These are phyloP conservation scores for Candida ascalaphidarum DNA, from an alignment of 805 yeast genomes.

Conservation along the genomic window DNA sequence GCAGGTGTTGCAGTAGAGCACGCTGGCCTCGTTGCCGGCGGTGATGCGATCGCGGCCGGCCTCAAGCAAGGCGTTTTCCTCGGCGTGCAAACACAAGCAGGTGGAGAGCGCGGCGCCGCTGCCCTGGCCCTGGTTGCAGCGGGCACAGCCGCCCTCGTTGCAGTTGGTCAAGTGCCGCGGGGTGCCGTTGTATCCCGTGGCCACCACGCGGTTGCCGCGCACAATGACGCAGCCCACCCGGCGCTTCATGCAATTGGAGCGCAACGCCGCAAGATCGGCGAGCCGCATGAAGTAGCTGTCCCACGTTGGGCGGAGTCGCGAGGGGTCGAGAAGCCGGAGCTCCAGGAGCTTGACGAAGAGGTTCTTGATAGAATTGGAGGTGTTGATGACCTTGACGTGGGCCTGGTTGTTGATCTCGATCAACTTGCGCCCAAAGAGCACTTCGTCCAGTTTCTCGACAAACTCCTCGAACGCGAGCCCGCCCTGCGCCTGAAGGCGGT, in stretches of 20 bases:
- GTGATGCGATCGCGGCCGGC: slow-evolving; percentile 82
- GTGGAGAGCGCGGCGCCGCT: slow-evolving; percentile 65
- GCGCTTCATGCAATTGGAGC: slow-evolving; percentile 96
- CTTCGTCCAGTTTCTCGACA: slow-evolving; percentile 20
- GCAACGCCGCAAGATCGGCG: slow-evolving; percentile 85
- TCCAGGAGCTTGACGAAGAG: slow-evolving; percentile 32
- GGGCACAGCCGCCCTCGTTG: slow-evolving; percentile 89
- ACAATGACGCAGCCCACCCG: slow-evolving; percentile 96
- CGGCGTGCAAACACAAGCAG: slow-evolving; percentile 93
- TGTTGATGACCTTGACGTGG: slow-evolving; percentile 30
- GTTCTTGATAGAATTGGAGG: slow-evolving; percentile 25
- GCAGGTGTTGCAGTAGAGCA: slow-evolving; percentile 89
- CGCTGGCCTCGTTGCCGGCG: slow-evolving; percentile 38
- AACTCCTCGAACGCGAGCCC: slow-evolving; percentile 23
- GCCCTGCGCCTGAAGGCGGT: slow-evolving; percentile 9
- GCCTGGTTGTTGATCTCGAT: slow-evolving; percentile 56
- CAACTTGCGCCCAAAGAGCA: slow-evolving; percentile 42
- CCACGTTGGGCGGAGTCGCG: slow-evolving; percentile 84
- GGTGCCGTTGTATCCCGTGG: slow-evolving; percentile 98
- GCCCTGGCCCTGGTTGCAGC: slow-evolving; percentile 71
- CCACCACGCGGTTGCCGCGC: slow-evolving; percentile 74
- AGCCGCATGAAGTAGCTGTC: slow-evolving; percentile 91
- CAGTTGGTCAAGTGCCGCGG: slow-evolving; percentile 85
- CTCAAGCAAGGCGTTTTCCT: slow-evolving; percentile 90
- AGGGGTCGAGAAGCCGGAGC: slow-evolving; percentile 22